Conservation (phyloP, 495 filamentous ascomycete genomes). For the Penicillium coffeae region DNA sequence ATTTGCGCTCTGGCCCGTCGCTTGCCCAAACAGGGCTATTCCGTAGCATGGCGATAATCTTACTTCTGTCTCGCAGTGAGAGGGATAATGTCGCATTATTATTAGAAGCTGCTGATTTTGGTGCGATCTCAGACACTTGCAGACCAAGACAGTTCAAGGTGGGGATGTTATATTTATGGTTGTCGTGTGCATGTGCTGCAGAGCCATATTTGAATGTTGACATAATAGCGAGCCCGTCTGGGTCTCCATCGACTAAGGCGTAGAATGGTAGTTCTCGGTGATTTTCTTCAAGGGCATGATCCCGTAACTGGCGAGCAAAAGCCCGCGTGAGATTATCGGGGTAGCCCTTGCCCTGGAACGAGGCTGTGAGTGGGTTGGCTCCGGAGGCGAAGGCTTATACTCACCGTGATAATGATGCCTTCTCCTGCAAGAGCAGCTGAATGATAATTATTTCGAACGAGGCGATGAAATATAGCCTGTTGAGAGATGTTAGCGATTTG, state of each 20-base stretch:
- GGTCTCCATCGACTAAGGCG: conserved; percentile 79
- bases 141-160: conserved; percentile 72
- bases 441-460: conserved; percentile 55
- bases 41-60: conserved; percentile 62
- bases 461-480: conserved; percentile 76
- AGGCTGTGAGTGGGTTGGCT: too few relatives aligned
- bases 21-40: conserved; percentile 46
- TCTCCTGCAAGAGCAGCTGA: conserved; percentile 43
- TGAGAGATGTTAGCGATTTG: conserved; percentile 7
- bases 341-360: conserved; percentile 73
- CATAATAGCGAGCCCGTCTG: conserved; percentile 81
- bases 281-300: conserved; percentile 15
- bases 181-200: conserved; percentile 65
- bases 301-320: conserved; percentile 47
- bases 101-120: conserved; percentile 13
- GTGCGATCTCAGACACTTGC: conserved; percentile 53
- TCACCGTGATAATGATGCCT: conserved; percentile 68
- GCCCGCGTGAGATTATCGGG: conserved; percentile 78
- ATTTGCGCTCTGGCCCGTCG: conserved; percentile 48
- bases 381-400: too few relatives aligned
- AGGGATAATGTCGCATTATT: conserved; percentile 39
- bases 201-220: conserved; percentile 88
- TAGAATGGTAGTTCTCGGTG: conserved; percentile 47
- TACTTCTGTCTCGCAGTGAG: conserved; percentile 67
- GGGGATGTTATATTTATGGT: conserved; percentile 52